These are phyloP conservation scores for Spiraea crenata DNA, from an alignment of 331 rosid species.

Conservation along the genomic window DNA sequence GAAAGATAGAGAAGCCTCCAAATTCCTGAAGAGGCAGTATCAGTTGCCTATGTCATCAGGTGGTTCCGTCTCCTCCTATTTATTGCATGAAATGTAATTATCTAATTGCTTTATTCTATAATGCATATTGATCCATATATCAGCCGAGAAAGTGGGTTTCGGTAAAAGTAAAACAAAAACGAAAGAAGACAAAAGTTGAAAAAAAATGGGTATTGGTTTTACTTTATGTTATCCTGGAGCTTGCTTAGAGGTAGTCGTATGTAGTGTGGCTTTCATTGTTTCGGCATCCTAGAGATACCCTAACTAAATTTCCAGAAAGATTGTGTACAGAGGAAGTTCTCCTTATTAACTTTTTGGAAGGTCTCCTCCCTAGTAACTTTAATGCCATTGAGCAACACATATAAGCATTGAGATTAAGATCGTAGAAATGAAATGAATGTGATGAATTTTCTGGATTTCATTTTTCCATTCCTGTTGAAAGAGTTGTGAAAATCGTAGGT, in stretches of 20 bases:
- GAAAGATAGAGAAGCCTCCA: constrained; percentile 53
- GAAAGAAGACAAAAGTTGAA: background rate
- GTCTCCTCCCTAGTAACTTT: background rate
- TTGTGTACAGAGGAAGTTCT: background rate
- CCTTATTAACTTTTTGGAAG: too few relatives aligned
- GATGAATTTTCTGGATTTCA: background rate
- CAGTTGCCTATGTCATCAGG: constrained; percentile 60
- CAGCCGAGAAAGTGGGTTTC: background rate
- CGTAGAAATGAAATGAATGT: too few relatives aligned
- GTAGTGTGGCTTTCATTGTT: background rate
- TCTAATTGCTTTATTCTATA: background rate
- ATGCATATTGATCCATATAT: background rate
- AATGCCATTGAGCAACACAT: background rate
- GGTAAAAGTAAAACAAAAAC: too few relatives aligned
- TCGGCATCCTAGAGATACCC: background rate
- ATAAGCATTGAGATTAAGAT: too few relatives aligned
- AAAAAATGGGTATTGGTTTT: background rate
- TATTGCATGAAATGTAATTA: background rate
- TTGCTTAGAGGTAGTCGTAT: background rate
- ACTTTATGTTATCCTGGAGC: background rate
- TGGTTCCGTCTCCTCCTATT: constrained; percentile 13
- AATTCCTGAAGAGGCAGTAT: constrained; percentile 45
- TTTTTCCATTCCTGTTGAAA: background rate
- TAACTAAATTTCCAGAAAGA: background rate
- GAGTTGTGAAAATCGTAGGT: background rate